Percentiles rank a stretch among this genome's conserved stretches.
These are phyloP conservation scores for Tuber melanosporum DNA, from an alignment of 495 filamentous ascomycete genomes.

Conservation along the genomic window DNA sequence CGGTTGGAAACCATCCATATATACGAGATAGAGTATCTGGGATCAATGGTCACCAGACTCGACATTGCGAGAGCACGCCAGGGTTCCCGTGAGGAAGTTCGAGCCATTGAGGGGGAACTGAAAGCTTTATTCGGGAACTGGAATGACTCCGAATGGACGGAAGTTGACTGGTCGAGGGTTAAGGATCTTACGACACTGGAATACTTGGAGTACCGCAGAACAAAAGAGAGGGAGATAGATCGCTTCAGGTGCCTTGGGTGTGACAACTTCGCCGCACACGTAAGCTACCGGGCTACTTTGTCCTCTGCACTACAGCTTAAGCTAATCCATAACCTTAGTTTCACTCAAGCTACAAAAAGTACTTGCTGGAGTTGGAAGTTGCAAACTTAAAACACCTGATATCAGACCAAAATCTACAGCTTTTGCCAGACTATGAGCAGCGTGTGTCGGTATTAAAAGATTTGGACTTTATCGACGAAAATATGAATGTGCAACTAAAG, in stretches of 20 bases:
- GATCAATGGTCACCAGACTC: constrained; percentile 62
- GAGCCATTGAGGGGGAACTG: constrained; percentile 55
- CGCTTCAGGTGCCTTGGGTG: constrained; percentile 53
- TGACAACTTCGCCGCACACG: constrained; percentile 74
- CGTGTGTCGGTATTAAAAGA: constrained; percentile 85
- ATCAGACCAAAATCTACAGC: constrained; percentile 92
- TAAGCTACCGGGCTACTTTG: constrained; percentile 47
- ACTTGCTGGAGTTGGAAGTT: constrained; percentile 88
- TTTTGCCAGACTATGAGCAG: constrained; percentile 97
- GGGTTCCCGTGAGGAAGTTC: constrained; percentile 45
- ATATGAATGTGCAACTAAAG: constrained; percentile 80
- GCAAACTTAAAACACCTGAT: constrained; percentile 73
- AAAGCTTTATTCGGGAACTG: constrained; percentile 60
- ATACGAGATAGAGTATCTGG: constrained; percentile 59
- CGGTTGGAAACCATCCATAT: constrained; percentile 20
- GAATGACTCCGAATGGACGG: constrained; percentile 69
- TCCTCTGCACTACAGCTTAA: background rate
- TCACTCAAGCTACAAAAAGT: constrained; percentile 89
- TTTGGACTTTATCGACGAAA: constrained; percentile 78
- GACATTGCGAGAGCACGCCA: constrained; percentile 51
- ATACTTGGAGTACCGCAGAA: constrained; percentile 58
- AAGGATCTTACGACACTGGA: constrained; percentile 72
- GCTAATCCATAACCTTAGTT: constrained; percentile 49
- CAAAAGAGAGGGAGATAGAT: constrained; percentile 10
- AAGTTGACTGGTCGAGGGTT: constrained; percentile 73